Evolutionary conservation across 129 eudicot species (phyloP), one percentile per base, ranked within the genome.

Genomic region (Flaveria brownii): DNA sequence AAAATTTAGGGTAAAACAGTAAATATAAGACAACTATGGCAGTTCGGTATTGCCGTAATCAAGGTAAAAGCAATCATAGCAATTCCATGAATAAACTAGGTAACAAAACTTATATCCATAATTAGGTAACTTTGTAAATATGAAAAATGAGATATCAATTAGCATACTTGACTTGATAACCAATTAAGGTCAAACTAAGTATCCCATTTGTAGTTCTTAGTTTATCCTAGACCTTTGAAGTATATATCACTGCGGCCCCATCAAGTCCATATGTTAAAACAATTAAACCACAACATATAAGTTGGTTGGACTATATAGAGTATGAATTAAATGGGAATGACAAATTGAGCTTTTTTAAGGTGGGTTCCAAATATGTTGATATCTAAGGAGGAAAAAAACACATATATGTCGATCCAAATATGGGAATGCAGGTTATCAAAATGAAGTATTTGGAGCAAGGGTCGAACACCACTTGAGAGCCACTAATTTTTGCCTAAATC

Each of bases 141-240:
- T 55, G 13, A 25, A 18, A 6, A 17, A 18, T 55, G 25, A 17
- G 26, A 55, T 55, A 17, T 18, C 26, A 6, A 17, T 55, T 17
- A 55, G 62, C 20, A 42, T 42, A n/a, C 41, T 3, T 36, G 41
- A 36, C 41, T 36, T 36, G 41, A 36, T 36, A 36, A 36, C 41
- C 8, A 36, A 36, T 36, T 36, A 36, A 20, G 18, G n/a, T 54
- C n/a, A 70, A 12, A 56, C 7, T 45, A 51, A 57, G 55, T 56
- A 45, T 90, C 89, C 93, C 91, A 84, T 91, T 66, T 84, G 87
- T 43, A 91, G 82, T 80, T 91, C 74, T 97, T 91, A 78, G 91
- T 97, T 75, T 93, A 88, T 25, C 93, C 88, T 84, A 87, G 56
- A 61, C 97, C 90, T 81, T 87, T 70, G 25, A 83, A 36, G 6